A percentile compares a stretch with the other conserved stretches of the same genome.
Evolutionary conservation across 768 basidiomycete species (phyloP).

Genomic region (Auriscalpium orientale): DNA sequence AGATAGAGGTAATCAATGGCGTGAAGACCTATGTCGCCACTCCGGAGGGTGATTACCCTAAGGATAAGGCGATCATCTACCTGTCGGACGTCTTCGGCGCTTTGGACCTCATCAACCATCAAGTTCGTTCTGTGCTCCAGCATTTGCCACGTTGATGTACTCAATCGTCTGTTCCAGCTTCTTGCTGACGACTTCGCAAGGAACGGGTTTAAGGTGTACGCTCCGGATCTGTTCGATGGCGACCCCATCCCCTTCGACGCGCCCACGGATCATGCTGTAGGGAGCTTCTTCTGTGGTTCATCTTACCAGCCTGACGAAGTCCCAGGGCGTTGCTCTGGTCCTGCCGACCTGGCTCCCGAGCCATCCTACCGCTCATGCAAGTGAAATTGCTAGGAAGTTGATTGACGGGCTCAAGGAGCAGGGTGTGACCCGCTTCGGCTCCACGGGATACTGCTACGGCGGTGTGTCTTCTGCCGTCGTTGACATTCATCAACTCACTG

Average conservation of each 20-base stretch:
- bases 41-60: conserved; percentile 30
- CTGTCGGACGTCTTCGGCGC: conserved; percentile 32
- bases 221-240: conserved; percentile 13
- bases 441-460: conserved; percentile 23
- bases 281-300: neutral
- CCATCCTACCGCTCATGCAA: conserved; percentile 14
- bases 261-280: conserved; percentile 2
- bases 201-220: conserved; percentile 26
- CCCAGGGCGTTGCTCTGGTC: neutral
- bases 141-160: neutral
- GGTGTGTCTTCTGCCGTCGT: conserved; percentile 2
- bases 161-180: conserved; percentile 21
- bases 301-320: neutral
- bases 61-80: conserved; percentile 37
- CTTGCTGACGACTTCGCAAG: conserved; percentile 37
- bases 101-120: conserved; percentile 25
- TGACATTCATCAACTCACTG: neutral
- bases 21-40: conserved; percentile 34
- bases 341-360: conserved; percentile 1
- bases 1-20: conserved; percentile 27
- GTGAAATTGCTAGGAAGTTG: conserved; percentile 16
- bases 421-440: conserved; percentile 23
- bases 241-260: conserved; percentile 20
- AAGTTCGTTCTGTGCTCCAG: conserved; percentile 6
- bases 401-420: conserved; percentile 22